A percentile compares a stretch with the other conserved stretches of the same genome.
Evolutionary conservation across 495 filamentous ascomycete species (phyloP).

Genomic region (Sporormia fimetaria): DNA sequence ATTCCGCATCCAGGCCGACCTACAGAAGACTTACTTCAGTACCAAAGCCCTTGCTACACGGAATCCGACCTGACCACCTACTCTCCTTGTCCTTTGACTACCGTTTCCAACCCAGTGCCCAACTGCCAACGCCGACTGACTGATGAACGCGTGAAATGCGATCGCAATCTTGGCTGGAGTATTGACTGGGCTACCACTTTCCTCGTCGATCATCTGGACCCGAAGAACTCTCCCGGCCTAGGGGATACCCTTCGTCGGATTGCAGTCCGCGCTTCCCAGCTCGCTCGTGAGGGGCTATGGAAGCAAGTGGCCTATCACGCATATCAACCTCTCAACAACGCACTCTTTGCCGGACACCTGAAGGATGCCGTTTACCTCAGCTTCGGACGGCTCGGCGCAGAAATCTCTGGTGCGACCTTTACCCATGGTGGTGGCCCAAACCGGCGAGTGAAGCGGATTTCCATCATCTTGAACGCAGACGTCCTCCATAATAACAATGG

Average conservation of each 20-base stretch:
- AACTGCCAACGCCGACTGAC: not conserved
- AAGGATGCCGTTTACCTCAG: conserved; percentile 18
- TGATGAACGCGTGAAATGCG: conserved; percentile 9
- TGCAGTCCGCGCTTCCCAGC: not conserved
- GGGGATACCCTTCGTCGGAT: conserved; percentile 5
- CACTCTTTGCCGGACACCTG: conserved; percentile 17
- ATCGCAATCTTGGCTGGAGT: conserved; percentile 20
- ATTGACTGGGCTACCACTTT: conserved; percentile 22
- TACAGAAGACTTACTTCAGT: not conserved
- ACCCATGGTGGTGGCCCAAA: conserved; percentile 7
- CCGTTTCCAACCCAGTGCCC: not conserved
- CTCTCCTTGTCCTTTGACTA: not conserved
- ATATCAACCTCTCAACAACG: conserved; percentile 16
- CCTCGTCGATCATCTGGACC: conserved; percentile 17
- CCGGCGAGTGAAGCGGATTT: conserved; percentile 9
- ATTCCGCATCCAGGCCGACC: conserved; percentile 5
- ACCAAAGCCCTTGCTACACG: not conserved
- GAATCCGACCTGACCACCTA: conserved; percentile 10
- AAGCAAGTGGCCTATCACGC: conserved; percentile 7
- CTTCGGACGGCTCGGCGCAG: conserved; percentile 2
- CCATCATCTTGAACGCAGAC: conserved; percentile 15
- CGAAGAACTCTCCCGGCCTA: conserved; percentile 5
- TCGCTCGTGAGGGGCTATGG: not conserved
- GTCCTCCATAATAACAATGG: conserved; percentile 2
- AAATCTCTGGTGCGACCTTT: conserved; percentile 19